Evolutionary conservation across 2,329 filamentous ascomycete genomes (phyloP), one percentile per base, ranked within the genome.

Genomic region (Penicillium fuscoglaucum): DNA sequence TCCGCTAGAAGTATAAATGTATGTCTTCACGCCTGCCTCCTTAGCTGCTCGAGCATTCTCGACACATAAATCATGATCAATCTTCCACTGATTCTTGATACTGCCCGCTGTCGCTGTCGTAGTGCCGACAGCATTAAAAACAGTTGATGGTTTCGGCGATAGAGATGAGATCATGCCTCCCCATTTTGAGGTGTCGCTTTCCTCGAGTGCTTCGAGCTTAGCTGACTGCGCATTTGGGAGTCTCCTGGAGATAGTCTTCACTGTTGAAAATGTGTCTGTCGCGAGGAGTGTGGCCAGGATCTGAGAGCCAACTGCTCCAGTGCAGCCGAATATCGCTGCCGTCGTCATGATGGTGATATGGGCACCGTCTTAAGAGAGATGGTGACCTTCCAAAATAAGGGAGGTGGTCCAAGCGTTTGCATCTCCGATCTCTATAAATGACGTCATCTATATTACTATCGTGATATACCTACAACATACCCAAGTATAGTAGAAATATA

Each of bases 41-140:
- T 75, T 75, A 31, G 73, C 73, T 28, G 72, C 73, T 52, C 66
- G 64, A 12, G 73, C 73, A 31, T 69, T 73, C 52, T 74, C 72
- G 9, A 76, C 63, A 50, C 68, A 72, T 35, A 71, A 52, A 55
- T 76, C 74, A 55, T 76, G 73, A 59, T 76, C 74, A 55, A 76
- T 74, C 52, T 70, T 72, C 70, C 72, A 72, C 57, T 76, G 74
- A 13, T 73, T 70, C 48, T 68, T 58, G 40, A 75, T 44, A 13
- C 72, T 66, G 1, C 74, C 74, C 4, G 73, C 73, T 24, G 63
- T 59, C 4, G 70, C 70, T 40, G 60, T 60, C 3, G 72, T 76
- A 12, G 74, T 76, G 29, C 74, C 74, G 9, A 76, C 67, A 6
- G 72, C 71, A 41, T 71, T 72, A 61, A 72, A 73, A 35, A 72